Evolutionary conservation across 2,329 filamentous ascomycete species (phyloP).

Genomic region (Diaporthe capsici): DNA sequence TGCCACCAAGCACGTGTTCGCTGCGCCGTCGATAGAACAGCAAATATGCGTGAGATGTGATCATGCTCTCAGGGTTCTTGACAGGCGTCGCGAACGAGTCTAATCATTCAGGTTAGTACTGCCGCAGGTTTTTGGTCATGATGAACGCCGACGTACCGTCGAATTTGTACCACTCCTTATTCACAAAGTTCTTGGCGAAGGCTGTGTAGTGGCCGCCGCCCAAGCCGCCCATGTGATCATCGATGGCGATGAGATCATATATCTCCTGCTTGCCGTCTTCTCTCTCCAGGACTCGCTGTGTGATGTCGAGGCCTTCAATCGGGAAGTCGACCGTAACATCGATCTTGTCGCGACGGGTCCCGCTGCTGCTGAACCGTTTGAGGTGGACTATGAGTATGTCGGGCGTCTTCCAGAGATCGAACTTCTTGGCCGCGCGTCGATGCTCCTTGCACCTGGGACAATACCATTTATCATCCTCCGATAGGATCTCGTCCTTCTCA

Average conservation of each 20-base stretch:
- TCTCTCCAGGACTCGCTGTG: slow-evolving; percentile 81
- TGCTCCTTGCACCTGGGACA: slow-evolving; percentile 97
- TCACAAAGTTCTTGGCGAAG: slow-evolving; percentile 91
- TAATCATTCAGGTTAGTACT: slow-evolving; percentile 54
- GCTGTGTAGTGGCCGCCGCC: slow-evolving; percentile 98
- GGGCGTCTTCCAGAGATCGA: slow-evolving; percentile 96
- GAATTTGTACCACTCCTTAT: slow-evolving; percentile 94
- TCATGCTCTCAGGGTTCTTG: slow-evolving; percentile 71
- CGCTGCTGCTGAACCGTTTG: slow-evolving; percentile 92
- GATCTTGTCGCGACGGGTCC: slow-evolving; percentile 88
- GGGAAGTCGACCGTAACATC: slow-evolving; percentile 94
- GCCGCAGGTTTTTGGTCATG: neutral
- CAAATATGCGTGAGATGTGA: slow-evolving; percentile 87
- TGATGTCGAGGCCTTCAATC: slow-evolving; percentile 87
- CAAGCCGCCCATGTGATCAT: slow-evolving; percentile 94
- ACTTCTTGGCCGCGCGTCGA: slow-evolving; percentile 92
- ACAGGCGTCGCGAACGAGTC: slow-evolving; percentile 80
- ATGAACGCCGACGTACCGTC: slow-evolving; percentile 76
- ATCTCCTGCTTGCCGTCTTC: slow-evolving; percentile 86
- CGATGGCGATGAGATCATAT: slow-evolving; percentile 95
- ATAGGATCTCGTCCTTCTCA: slow-evolving; percentile 92
- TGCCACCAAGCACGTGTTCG: slow-evolving; percentile 81
- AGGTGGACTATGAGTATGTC: slow-evolving; percentile 96
- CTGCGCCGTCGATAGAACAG: slow-evolving; percentile 95
- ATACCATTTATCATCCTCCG: slow-evolving; percentile 97